Base-by-base conservation (phyloP, 176 grass and related monocot genomes). In the Cymbopogon citratus region DNA sequence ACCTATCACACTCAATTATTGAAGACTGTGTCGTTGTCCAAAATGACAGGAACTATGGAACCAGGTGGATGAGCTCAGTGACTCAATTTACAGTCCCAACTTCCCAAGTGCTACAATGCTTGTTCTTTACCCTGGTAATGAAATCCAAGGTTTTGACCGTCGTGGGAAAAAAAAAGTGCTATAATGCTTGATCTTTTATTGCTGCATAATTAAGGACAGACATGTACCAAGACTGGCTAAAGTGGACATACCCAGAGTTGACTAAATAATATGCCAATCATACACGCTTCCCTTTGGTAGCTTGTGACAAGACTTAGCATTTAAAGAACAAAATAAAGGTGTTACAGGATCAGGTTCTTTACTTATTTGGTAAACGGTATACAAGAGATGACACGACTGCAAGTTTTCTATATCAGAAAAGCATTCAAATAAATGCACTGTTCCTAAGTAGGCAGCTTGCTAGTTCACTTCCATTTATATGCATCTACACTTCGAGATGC, bases 211-310 rank as follows among this genome's bases (percentile, higher is more conserved):
- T 52, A 52, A 56, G 52, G 19, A 57, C 21, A 23, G 56, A 23
- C n/a, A 59, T 66, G 41, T 19, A 78, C 75, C 40, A 62, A 66
- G 27, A 1, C 75, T 80, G n/a, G 77, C 8, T n/a, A 84, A 25
- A 74, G 45, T 61, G 39, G 25, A 31, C 1, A 80, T 45, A 26
- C n/a, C 51, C 11, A 68, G n/a, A 89, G 60, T 83, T 73, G 46
- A 63, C 2, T 59, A 78, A 73, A 46, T 63, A 78, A 72, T 34
- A 60, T 45, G 45, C 10, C 59, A 74, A 79, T 48, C 33, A 43
- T 11, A 54, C 19, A 14, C 0, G 2, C 19, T 36, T 60, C 13
- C 18, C 66, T 36, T 40, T 39, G 21, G 21, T 60, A 70, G 12
- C 28, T 71, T 69, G 27, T 33, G 52, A 82, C 28, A 88, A 12